Evolutionary conservation across 1,284 basidiomycete genomes (phyloP).

Genomic region (Malassezia cuniculi): DNA sequence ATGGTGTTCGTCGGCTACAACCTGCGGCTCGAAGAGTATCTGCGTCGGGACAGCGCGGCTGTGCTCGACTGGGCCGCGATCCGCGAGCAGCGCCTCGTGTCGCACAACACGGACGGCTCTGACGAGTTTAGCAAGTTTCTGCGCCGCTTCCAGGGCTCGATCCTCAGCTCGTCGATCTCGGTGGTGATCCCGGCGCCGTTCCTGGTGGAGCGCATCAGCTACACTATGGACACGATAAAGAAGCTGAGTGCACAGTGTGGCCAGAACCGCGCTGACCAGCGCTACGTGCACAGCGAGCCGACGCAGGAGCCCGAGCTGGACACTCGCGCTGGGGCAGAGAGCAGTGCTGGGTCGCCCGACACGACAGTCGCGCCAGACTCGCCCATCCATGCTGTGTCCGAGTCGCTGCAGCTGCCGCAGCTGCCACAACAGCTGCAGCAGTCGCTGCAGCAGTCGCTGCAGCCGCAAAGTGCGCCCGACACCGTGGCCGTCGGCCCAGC

Average conservation of each 20-base stretch:
- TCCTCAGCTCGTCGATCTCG: constrained; percentile 29
- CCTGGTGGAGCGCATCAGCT: constrained; percentile 23
- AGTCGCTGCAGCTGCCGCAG: too few species aligned
- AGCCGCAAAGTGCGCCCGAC: too few species aligned
- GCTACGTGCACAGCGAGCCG: too few species aligned
- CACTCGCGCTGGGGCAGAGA: too few species aligned
- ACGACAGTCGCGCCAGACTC: too few species aligned
- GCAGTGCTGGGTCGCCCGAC: too few species aligned
- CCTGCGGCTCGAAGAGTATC: constrained; percentile 79
- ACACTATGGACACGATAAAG: constrained; percentile 23
- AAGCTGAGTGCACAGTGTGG: constrained; percentile 13
- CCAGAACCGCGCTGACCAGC: too few species aligned
- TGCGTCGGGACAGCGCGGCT: constrained; percentile 70
- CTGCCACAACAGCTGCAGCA: too few species aligned
- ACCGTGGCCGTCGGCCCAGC: too few species aligned
- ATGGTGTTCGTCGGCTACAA: constrained; percentile 79
- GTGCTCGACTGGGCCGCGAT: constrained; percentile 13
- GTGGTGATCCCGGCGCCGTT: constrained; percentile 26
- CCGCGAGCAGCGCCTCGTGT: neutral
- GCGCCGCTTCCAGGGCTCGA: constrained; percentile 21
- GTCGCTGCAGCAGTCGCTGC: too few species aligned
- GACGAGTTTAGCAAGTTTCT: constrained; percentile 46
- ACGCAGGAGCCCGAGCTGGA: too few species aligned
- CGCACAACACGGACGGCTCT: constrained; percentile 45
- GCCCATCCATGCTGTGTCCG: too few species aligned